phyloP scores from a whole-genome alignment of 495 filamentous ascomycete genomes.

The Achaetomiella virescens region DNA sequence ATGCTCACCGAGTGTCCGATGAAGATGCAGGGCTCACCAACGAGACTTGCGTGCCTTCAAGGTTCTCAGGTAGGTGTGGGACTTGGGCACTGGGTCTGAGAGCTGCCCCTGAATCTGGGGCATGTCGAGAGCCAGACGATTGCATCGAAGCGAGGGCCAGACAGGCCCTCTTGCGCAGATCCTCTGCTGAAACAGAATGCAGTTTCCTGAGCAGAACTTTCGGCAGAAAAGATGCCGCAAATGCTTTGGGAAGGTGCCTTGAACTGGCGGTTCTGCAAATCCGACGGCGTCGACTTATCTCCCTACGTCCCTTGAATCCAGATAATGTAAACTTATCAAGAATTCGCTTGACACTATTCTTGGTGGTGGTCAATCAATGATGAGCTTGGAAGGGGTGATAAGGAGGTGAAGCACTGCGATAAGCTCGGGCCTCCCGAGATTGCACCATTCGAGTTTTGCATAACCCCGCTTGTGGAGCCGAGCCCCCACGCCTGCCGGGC shows the following conservation, averaged over 20 bases:
- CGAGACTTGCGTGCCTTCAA: not conserved
- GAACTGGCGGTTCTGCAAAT: no score
- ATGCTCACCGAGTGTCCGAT: not conserved
- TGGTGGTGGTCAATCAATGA: not conserved
- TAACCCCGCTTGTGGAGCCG: not conserved
- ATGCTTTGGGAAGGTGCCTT: no score
- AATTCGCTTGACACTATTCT: not conserved
- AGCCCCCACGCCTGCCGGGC: not conserved
- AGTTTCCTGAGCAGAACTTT: no score
- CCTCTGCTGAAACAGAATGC: no score
- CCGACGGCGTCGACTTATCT: no score
- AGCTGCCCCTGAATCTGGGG: no score
- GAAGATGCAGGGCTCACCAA: not conserved
- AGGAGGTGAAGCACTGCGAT: not conserved
- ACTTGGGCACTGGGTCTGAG: no score
- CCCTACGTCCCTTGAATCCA: not conserved
- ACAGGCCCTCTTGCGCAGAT: no score
- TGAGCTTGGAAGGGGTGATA: not conserved
- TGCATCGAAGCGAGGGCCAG: no score
- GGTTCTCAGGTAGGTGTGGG: no score
- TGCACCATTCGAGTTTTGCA: not conserved
- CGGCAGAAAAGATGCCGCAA: no score
- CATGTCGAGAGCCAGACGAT: no score
- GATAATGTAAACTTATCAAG: not conserved
- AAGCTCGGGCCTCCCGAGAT: not conserved